Conservation (phyloP, 2,329 filamentous ascomycete species). For the Fonsecaea multimorphosa region DNA sequence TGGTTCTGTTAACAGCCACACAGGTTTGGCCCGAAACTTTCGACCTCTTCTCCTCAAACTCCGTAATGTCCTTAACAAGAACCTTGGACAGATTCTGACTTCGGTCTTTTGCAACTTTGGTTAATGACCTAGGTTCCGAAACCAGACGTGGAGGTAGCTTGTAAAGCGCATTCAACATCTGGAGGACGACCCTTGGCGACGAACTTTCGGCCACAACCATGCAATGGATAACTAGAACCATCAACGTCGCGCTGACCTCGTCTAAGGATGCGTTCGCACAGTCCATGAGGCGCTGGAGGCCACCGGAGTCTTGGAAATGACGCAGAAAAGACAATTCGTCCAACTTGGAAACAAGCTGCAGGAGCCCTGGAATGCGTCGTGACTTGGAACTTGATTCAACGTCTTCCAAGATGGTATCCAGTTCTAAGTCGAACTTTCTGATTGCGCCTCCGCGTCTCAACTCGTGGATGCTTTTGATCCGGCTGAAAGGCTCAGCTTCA, state of each 20-base stretch:
- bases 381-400: slow-evolving; percentile 59
- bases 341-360: slow-evolving; percentile 63
- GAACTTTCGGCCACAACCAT: slow-evolving; percentile 26
- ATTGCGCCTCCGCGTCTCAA: slow-evolving; percentile 65
- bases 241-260: slow-evolving; percentile 40
- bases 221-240: slow-evolving; percentile 31
- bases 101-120: slow-evolving; percentile 34
- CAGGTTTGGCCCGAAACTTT: slow-evolving; percentile 4
- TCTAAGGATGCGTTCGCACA: slow-evolving; percentile 67
- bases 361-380: slow-evolving; percentile 55
- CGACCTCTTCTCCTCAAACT: slow-evolving; percentile 29
- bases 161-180: slow-evolving; percentile 27
- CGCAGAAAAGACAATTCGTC: slow-evolving; percentile 48
- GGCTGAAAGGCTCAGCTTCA: slow-evolving; percentile 47
- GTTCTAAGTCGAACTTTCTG: slow-evolving; percentile 61
- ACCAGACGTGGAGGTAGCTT: slow-evolving; percentile 28
- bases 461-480: slow-evolving; percentile 66
- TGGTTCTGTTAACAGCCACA: slow-evolving; percentile 14
- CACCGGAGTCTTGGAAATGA: slow-evolving; percentile 74
- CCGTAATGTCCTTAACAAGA: slow-evolving; percentile 30
- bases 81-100: slow-evolving; percentile 37
- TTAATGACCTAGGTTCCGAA: slow-evolving; percentile 25
- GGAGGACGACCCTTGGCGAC: slow-evolving; percentile 24
- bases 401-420: slow-evolving; percentile 65
- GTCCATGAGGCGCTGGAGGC: slow-evolving; percentile 71